Evolutionary conservation across 805 yeast species (phyloP), one percentile per base, ranked within the genome.

Genomic region (Saturnispora sekii): DNA sequence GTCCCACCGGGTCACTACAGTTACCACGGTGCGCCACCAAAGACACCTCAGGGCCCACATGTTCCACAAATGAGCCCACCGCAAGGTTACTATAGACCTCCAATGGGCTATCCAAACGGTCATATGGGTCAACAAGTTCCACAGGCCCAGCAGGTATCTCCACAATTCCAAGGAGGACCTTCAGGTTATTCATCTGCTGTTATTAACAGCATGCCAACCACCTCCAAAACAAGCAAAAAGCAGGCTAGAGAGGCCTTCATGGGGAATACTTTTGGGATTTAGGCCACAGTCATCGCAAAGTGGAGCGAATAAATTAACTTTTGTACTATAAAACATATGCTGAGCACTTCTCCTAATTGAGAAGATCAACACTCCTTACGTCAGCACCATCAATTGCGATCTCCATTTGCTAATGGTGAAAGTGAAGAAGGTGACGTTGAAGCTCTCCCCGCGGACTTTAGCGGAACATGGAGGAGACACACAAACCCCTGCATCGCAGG

Each of bases 251-350:
- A 77, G 42, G 84, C 85, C 2, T 69, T 83, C 40, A 73, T 75
- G 54, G 77, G 74, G 46, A 84, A 83, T 29, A 72, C 72, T 44
- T 83, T 81, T 63, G 90, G 90, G 38, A 80, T 83, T 32, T 81
- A 62, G 49, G 17, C 16, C 11, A 17, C 41, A 6, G 26, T 21
- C 26, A 21, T 21, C 26, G 26, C 26, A 21, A 21, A 21, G 26
- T 21, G 26, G 26, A 21, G 6, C 26, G 26, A 21, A 21, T 21
- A 21, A 21, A 4, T 21, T 5, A 21, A 21, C 8, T 21, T 21
- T 21, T 21, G 26, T 21, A 21, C 5, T 21, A 21, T 21, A 5
- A 21, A 21, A 21, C 8, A 21, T 4, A 21, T 21, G 26, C 26
- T 21, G 26, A 21, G 26, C 26, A 21, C 26, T 5, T 21, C 26